Base-by-base conservation (phyloP, 2,329 filamentous ascomycete genomes). In the Chalara sp. region DNA sequence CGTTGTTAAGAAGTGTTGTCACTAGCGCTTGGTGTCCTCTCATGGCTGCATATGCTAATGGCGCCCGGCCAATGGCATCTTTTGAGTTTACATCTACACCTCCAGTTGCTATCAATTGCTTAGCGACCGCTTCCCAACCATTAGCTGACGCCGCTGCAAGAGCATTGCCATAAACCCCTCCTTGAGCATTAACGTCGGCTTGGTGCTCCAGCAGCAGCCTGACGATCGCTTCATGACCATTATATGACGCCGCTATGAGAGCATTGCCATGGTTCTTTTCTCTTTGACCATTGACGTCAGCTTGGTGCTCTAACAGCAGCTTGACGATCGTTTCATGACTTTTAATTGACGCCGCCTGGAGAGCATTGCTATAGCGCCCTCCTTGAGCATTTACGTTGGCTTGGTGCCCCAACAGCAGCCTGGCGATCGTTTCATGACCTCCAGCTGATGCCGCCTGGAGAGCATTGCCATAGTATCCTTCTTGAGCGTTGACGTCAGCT, bases 311-410 rank as follows among this genome's bases (percentile, higher is more conserved):
- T 5, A 54, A 3, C 5, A 54, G 49, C 4, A 46, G n/a, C 32
- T 42, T 6, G 8, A 52, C 31, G 11, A 43, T 41, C 32, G 21
- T 0, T 11, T 12, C 33, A 6, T 47, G 21, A 8, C 45, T 33
- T 5, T 6, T 10, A 44, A 39, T 39, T 37, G 44, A 29, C 6
- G 52, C 52, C 6, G 52, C 52, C 1, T 31, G 46, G 1, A 54
- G 44, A 6, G 50, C 52, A 48, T 44, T 54, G 11, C 49, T 46
- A 42, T 52, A 54, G 5, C 31, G 13, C 6, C 52, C 52, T 46
- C 49, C 32, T 31, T 49, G 28, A 4, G 42, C 11, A 48, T 54
- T 52, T 2, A 51, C 40, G 50, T 54, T 42, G 42, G 50, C 52
- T 13, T 46, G 45, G 12, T 6, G 5, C 5, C 49, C 37, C 4